Conservation (phyloP, 176 grass and related monocot species). For the Oryza brachyantha region DNA sequence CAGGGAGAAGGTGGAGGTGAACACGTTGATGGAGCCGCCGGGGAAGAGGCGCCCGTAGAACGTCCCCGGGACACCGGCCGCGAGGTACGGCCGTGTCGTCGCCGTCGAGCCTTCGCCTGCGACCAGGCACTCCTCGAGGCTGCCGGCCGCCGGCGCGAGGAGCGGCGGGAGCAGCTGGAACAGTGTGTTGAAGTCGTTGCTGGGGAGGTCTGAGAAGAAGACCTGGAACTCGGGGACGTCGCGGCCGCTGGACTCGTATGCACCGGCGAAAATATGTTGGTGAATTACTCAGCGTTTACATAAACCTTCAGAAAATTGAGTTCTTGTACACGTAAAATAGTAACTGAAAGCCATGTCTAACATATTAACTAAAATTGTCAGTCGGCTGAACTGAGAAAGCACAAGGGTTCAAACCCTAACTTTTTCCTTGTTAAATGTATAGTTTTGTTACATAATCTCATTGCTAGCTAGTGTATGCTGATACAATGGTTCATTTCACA, state of each 20-base stretch:
- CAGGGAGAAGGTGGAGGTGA: conserved; percentile 18
- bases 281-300: too few species aligned
- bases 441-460: not conserved
- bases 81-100: conserved; percentile 14
- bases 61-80: conserved; percentile 37
- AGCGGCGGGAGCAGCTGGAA: conserved; percentile 14
- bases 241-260: not conserved
- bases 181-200: conserved; percentile 45
- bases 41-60: conserved; percentile 41
- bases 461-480: too few species aligned
- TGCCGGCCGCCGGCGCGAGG: not conserved
- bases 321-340: not conserved
- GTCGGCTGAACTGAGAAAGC: not conserved
- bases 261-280: too few species aligned
- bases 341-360: not conserved
- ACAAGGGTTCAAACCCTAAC: too few species aligned
- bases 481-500: not conserved
- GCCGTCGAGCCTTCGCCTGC: not conserved
- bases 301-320: not conserved
- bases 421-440: not conserved
- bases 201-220: conserved; percentile 41
- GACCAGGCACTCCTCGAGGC: conserved; percentile 5
- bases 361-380: not conserved
- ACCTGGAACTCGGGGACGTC: conserved; percentile 29
- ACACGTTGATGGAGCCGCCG: conserved; percentile 24